A percentile compares a stretch with the other conserved stretches of the same genome.
phyloP scores from a whole-genome alignment of 495 filamentous ascomycete genomes.

The Penicillium pancosmium region DNA sequence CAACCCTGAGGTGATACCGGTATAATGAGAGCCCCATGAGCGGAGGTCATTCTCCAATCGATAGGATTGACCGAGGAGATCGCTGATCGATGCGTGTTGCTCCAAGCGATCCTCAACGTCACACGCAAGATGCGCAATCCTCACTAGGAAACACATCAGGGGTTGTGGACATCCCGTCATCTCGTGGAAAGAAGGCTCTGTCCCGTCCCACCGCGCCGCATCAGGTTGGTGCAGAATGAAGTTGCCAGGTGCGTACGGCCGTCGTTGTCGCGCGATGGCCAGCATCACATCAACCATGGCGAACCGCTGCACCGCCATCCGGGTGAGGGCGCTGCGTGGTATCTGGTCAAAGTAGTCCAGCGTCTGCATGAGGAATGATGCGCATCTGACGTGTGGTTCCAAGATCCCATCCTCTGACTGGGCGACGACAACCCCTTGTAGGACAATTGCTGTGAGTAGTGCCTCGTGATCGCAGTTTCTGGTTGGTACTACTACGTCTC shows the following conservation, averaged over 20 bases:
- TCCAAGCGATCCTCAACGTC: constrained; percentile 23
- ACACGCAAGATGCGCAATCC: constrained; percentile 30
- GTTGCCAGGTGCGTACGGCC: constrained; percentile 24
- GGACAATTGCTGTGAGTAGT: constrained; percentile 27
- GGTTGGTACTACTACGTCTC: constrained; percentile 6
- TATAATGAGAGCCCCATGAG: constrained; percentile 19
- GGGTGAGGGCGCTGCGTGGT: constrained; percentile 19
- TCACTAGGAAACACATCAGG: constrained; percentile 30
- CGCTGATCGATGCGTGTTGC: background rate
- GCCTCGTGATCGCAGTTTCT: constrained; percentile 23
- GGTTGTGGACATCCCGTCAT: constrained; percentile 37
- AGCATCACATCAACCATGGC: constrained; percentile 36
- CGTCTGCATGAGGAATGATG: constrained; percentile 30
- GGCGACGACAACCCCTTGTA: constrained; percentile 31
- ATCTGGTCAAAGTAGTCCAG: constrained; percentile 21
- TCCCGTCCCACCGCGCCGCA: constrained; percentile 24
- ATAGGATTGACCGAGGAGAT: constrained; percentile 19
- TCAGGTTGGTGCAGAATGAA: constrained; percentile 29
- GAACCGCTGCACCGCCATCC: constrained; percentile 29
- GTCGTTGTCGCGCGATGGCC: constrained; percentile 32
- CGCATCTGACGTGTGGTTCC: constrained; percentile 32
- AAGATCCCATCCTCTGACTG: constrained; percentile 31
- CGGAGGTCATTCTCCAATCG: constrained; percentile 28
- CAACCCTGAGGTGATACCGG: background rate
- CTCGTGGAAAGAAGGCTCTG: constrained; percentile 33